Conservation (phyloP, 768 basidiomycete genomes). For the Boletus eberwhitei region DNA sequence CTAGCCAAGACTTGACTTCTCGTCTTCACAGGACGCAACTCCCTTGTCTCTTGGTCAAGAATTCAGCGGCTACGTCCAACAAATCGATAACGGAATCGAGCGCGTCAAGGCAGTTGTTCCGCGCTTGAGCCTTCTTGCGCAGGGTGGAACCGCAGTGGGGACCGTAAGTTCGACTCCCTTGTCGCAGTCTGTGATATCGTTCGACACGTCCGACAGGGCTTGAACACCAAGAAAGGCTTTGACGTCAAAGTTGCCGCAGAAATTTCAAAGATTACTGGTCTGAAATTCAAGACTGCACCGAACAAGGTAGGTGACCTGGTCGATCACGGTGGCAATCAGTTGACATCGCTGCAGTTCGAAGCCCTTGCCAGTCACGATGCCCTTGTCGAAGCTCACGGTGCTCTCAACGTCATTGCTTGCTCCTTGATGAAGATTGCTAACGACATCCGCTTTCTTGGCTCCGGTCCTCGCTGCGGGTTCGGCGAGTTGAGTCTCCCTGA, state of each 20-base stretch:
- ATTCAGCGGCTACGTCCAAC: conserved; percentile 97
- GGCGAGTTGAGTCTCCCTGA: conserved; percentile 94
- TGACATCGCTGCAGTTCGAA: conserved; percentile 67
- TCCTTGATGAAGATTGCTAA: conserved; percentile 99
- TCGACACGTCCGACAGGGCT: conserved; percentile 52
- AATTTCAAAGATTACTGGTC: conserved; percentile 86
- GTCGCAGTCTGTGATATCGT: neutral
- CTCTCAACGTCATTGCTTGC: conserved; percentile 93
- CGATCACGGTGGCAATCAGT: neutral
- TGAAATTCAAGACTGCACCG: conserved; percentile 92
- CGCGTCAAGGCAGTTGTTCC: conserved; percentile 80
- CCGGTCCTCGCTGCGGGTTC: conserved; percentile 95
- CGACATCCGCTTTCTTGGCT: conserved; percentile 96
- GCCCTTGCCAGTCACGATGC: conserved; percentile 98
- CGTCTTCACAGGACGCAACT: conserved; percentile 76
- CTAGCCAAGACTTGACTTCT: neutral
- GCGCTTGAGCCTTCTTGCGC: conserved; percentile 84
- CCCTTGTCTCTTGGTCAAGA: conserved; percentile 98
- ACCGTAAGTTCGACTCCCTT: conserved; percentile 57
- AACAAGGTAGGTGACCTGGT: conserved; percentile 71
- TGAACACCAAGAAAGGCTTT: conserved; percentile 96
- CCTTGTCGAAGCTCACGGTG: conserved; percentile 94
- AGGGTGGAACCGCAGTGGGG: conserved; percentile 98
- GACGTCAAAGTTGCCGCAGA: conserved; percentile 92
- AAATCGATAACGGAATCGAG: conserved; percentile 85